phyloP scores from a whole-genome alignment of 306 rosid species.

The Myrica gale region DNA sequence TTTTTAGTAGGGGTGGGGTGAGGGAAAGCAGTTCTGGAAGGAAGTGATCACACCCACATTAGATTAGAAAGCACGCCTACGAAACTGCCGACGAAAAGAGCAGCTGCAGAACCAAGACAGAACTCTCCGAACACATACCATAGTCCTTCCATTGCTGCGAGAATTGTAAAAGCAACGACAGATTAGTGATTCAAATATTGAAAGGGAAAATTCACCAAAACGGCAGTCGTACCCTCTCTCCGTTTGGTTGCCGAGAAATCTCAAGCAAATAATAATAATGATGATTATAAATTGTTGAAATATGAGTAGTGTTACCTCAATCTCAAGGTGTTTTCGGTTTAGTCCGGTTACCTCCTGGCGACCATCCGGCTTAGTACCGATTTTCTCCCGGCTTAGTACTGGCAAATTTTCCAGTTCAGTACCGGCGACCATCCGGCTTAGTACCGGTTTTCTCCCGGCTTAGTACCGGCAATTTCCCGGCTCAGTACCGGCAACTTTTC shows the following conservation, averaged over 20 bases:
- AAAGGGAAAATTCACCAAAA: constrained; percentile 10
- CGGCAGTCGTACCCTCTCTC: constrained; percentile 3
- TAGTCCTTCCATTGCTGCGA: constrained; percentile 71
- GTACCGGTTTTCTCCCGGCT: too few relatives aligned
- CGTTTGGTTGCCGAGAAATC: constrained; percentile 21
- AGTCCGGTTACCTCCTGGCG: too few relatives aligned
- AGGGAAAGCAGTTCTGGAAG: background rate
- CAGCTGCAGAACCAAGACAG: constrained; percentile 64
- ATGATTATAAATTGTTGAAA: too few relatives aligned
- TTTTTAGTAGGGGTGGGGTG: background rate
- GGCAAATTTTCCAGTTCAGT: too few relatives aligned
- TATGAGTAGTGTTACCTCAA: too few relatives aligned
- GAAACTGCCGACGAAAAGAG: constrained; percentile 62
- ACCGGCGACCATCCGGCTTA: too few relatives aligned
- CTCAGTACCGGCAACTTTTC: too few relatives aligned
- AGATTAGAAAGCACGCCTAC: constrained; percentile 77
- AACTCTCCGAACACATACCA: constrained; percentile 82
- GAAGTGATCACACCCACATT: constrained; percentile 39
- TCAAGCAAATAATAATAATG: constrained; percentile 7
- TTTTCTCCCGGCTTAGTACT: too few relatives aligned
- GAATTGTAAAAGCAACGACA: constrained; percentile 23
- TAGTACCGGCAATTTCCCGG: too few relatives aligned
- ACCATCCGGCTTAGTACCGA: too few relatives aligned
- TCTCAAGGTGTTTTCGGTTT: too few relatives aligned
- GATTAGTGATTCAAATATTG: constrained; percentile 26